Evolutionary conservation across 352 stramenopile genomes (phyloP).

Genomic region (Phytopythium ostracodes): DNA sequence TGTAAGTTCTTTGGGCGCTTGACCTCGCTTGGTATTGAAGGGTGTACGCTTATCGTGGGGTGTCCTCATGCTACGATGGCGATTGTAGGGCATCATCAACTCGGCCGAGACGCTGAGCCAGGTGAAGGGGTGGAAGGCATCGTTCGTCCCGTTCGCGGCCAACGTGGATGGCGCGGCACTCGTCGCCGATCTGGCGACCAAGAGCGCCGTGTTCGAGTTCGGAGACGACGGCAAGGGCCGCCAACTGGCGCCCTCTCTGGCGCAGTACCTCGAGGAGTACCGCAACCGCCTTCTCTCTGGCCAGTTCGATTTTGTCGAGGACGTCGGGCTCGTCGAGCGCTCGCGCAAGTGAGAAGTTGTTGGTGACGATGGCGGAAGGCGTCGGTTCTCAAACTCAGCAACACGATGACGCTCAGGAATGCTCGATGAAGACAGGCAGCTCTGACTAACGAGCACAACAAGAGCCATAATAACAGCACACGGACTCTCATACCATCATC

Average conservation of each 20-base stretch:
- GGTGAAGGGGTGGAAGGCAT: conserved; percentile 50
- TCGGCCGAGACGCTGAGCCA: conserved; percentile 40
- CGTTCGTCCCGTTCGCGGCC: conserved; percentile 65
- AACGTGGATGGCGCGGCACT: conserved; percentile 69
- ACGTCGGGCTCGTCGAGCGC: conserved; percentile 76
- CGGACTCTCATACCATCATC: not conserved
- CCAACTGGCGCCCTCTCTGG: conserved; percentile 46
- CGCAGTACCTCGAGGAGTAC: conserved; percentile 75
- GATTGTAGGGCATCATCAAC: conserved; percentile 46
- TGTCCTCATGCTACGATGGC: not conserved
- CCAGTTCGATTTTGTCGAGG: conserved; percentile 81
- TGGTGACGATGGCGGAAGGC: not conserved
- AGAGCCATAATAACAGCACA: not conserved
- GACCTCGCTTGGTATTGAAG: not conserved
- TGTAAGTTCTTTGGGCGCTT: conserved; percentile 27
- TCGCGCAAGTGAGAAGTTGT: conserved; percentile 40
- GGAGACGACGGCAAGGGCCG: conserved; percentile 52
- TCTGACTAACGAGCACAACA: not conserved
- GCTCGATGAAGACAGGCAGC: not conserved
- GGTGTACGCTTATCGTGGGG: not conserved
- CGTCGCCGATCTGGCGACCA: conserved; percentile 43
- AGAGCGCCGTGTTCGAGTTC: conserved; percentile 68
- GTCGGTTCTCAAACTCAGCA: too few relatives aligned
- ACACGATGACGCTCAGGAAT: not conserved
- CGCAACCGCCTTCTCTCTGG: conserved; percentile 77